Evolutionary conservation across 805 yeast species (phyloP).

Genomic region (Yamadazyma insecticola): DNA sequence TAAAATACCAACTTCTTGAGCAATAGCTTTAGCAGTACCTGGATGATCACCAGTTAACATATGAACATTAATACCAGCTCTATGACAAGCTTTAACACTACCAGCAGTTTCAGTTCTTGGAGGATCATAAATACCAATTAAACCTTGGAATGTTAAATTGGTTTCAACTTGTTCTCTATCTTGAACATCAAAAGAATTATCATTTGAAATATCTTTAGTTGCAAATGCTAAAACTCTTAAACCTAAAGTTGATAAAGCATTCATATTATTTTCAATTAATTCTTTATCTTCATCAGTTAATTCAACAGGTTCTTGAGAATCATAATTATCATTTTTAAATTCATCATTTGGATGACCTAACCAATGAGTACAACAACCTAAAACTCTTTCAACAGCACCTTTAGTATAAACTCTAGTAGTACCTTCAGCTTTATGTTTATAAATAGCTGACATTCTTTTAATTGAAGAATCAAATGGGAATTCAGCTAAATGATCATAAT

Average conservation of each 20-base stretch:
- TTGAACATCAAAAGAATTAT: slow-evolving; percentile 15
- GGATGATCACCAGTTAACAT: slow-evolving; percentile 84
- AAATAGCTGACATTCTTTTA: slow-evolving; percentile 68
- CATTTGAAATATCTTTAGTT: slow-evolving; percentile 24
- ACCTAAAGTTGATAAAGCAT: slow-evolving; percentile 58
- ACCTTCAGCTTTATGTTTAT: slow-evolving; percentile 20
- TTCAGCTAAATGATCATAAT: slow-evolving; percentile 50
- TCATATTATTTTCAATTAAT: slow-evolving; percentile 51
- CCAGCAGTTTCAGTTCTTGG: slow-evolving; percentile 67
- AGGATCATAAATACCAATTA: slow-evolving; percentile 78
- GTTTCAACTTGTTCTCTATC: slow-evolving; percentile 44
- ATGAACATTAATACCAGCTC: slow-evolving; percentile 73
- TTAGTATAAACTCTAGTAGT: slow-evolving; percentile 44
- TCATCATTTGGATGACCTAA: slow-evolving; percentile 27
- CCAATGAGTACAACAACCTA: slow-evolving; percentile 55
- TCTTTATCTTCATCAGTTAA: slow-evolving; percentile 38
- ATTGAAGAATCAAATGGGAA: slow-evolving; percentile 73
- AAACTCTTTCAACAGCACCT: slow-evolving; percentile 74
- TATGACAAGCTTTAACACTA: slow-evolving; percentile 62
- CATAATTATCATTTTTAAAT: slow-evolving; percentile 18
- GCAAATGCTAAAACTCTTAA: slow-evolving; percentile 74
- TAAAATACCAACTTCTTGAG: slow-evolving; percentile 74
- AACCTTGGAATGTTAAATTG: slow-evolving; percentile 55
- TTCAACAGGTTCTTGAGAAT: slow-evolving; percentile 13
- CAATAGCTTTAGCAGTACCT: slow-evolving; percentile 74